Base-by-base conservation (phyloP, 2,329 filamentous ascomycete species). In the Hypoxylon sp. region DNA sequence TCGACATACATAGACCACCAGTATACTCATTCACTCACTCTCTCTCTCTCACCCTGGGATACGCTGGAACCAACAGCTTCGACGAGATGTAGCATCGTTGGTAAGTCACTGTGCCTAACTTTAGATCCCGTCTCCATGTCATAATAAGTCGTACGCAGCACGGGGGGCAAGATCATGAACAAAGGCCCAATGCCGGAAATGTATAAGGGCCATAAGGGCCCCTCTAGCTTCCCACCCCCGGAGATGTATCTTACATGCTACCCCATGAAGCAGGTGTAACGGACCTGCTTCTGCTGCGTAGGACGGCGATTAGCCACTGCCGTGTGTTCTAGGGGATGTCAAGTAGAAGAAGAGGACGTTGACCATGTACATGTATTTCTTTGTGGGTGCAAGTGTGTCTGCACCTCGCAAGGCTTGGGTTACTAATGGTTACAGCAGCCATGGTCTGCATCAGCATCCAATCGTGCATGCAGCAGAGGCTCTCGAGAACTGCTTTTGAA, bases 191-290 rank as follows among this genome's bases (percentile, higher is more conserved):
- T n/a, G n/a, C n/a, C n/a, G n/a, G n/a, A n/a, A n/a, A n/a, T n/a
- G n/a, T n/a, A n/a, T n/a, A n/a, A n/a, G n/a, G n/a, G n/a, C n/a
- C n/a, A n/a, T n/a, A n/a, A n/a, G n/a, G n/a, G n/a, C n/a, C n/a
- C n/a, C n/a, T n/a, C n/a, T n/a, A n/a, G n/a, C n/a, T n/a, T n/a
- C n/a, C n/a, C n/a, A n/a, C n/a, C n/a, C n/a, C n/a, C 5, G 21
- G 5, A 62, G 55, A 59, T 51, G 59, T 55, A 60, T 61, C 62
- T 57, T 60, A 53, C 56, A 65, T 64, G 55, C 51, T 62, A 66
- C 61, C 57, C 55, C 61, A 64, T 63, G 53, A 65, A 62, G 60
- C 51, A 64, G 45, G 59, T 63, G 61, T 63, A 64, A 60, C 60
- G 51, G 50, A 57, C 47, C 38, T 60, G 57, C 57, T 51, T 62